Percentiles rank a stretch among this genome's conserved stretches.
phyloP scores from a whole-genome alignment of 805 yeast species.

The Wickerhamomyces sydowiorum region DNA sequence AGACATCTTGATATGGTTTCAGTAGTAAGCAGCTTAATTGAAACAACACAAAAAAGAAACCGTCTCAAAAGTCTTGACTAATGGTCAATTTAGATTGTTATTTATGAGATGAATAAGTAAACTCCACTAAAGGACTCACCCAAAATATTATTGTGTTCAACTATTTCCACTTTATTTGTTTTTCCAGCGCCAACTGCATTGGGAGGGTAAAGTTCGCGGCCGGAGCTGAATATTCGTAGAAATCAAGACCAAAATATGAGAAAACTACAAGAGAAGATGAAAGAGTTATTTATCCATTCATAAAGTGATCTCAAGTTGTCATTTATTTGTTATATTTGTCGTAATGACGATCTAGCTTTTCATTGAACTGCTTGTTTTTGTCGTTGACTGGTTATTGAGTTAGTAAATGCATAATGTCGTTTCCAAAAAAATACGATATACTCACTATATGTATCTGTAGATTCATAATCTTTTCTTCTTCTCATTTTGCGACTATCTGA shows the following conservation, averaged over 20 bases:
- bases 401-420: constrained; percentile 23
- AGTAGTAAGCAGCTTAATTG: too few relatives aligned
- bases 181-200: background rate
- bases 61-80: too few relatives aligned
- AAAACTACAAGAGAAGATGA: background rate
- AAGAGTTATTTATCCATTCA: background rate
- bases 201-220: background rate
- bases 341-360: constrained; percentile 57
- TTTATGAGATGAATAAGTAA: background rate
- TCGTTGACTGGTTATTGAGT: constrained; percentile 40
- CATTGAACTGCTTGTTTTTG: constrained; percentile 69
- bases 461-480: constrained; percentile 33
- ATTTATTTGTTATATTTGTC: constrained; percentile 28
- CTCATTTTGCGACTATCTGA: constrained; percentile 26
- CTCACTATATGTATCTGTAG: constrained; percentile 27
- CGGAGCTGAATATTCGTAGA: too few relatives aligned
- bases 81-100: too few relatives aligned
- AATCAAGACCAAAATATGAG: background rate
- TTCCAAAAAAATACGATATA: background rate
- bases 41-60: background rate
- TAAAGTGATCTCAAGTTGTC: background rate
- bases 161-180: background rate
- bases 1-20: constrained; percentile 10
- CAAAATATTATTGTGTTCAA: background rate
- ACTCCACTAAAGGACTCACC: background rate